phyloP scores from a whole-genome alignment of 495 filamentous ascomycete species.

The Xylaria longipes region DNA sequence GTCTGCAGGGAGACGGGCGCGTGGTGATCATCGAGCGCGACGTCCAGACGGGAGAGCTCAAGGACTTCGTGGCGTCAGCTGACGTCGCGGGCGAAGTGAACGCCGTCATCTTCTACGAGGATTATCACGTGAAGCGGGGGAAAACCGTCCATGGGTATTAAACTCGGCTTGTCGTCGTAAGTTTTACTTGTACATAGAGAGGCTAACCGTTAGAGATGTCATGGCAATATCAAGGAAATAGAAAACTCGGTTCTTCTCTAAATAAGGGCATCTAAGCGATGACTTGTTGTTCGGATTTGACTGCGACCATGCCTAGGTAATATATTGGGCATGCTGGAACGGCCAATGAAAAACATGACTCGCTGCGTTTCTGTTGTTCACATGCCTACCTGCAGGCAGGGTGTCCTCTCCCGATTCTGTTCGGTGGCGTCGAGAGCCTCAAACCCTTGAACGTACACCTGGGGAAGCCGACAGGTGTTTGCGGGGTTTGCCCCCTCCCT shows the following conservation, averaged over 20 bases:
- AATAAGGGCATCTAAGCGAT: constrained; percentile 24
- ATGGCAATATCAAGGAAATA: constrained; percentile 16
- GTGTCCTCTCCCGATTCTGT: neutral
- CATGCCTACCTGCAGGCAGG: constrained; percentile 10
- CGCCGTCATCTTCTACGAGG: constrained; percentile 68
- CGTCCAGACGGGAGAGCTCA: constrained; percentile 60
- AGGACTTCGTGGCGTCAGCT: constrained; percentile 55
- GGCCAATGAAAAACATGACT: neutral
- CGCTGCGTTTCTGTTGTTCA: constrained; percentile 1
- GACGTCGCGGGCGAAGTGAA: constrained; percentile 60
- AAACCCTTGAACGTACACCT: constrained; percentile 18
- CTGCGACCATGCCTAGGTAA: neutral
- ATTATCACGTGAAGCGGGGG: constrained; percentile 31
- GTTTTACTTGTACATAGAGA: constrained; percentile 14
- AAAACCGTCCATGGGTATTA: neutral
- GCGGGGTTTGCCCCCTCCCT: constrained; percentile 11
- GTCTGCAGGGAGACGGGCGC: constrained; percentile 63
- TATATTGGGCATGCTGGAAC: neutral
- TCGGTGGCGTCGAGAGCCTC: constrained; percentile 22
- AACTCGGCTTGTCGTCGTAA: constrained; percentile 11
- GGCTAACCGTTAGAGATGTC: neutral
- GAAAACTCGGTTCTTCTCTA: constrained; percentile 11
- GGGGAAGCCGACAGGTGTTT: constrained; percentile 2
- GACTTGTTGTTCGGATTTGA: neutral
- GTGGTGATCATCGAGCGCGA: constrained; percentile 68